phyloP scores from a whole-genome alignment of 2,329 filamentous ascomycete genomes.

The Colletotrichum siamense region DNA sequence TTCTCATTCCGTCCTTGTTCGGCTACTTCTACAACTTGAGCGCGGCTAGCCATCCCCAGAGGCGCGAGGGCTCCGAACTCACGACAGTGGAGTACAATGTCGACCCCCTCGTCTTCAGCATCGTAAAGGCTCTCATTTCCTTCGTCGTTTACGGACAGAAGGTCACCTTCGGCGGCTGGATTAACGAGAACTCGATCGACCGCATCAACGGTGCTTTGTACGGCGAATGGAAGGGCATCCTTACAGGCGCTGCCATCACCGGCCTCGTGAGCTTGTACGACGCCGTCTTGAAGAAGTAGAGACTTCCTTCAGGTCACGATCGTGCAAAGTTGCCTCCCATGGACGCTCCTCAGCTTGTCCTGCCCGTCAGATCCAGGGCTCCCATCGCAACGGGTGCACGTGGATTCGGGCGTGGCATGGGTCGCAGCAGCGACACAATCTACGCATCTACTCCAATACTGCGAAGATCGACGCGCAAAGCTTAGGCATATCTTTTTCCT shows the following conservation, averaged over 20 bases:
- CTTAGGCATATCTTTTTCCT: not conserved
- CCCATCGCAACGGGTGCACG: not conserved
- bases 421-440: not conserved
- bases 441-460: not conserved
- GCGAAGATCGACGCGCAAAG: not conserved
- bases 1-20: conserved; percentile 71
- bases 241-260: conserved; percentile 73
- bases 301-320: not conserved
- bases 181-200: conserved; percentile 63
- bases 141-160: conserved; percentile 81
- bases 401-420: not conserved
- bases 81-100: conserved; percentile 61
- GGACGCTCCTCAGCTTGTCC: not conserved
- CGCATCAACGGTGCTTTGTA: conserved; percentile 72
- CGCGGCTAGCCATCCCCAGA: conserved; percentile 47
- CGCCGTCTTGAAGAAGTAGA: conserved; percentile 73
- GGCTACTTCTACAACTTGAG: conserved; percentile 94
- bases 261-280: conserved; percentile 77
- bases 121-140: conserved; percentile 82
- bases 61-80: conserved; percentile 43
- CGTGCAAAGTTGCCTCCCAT: not conserved
- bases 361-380: not conserved
- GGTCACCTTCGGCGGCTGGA: conserved; percentile 65
- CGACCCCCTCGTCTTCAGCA: conserved; percentile 90
- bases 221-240: conserved; percentile 72